A percentile compares a stretch with the other conserved stretches of the same genome.
Conservation (phyloP, 2,329 filamentous ascomycete genomes). For the Pyricularia pennisetigena region DNA sequence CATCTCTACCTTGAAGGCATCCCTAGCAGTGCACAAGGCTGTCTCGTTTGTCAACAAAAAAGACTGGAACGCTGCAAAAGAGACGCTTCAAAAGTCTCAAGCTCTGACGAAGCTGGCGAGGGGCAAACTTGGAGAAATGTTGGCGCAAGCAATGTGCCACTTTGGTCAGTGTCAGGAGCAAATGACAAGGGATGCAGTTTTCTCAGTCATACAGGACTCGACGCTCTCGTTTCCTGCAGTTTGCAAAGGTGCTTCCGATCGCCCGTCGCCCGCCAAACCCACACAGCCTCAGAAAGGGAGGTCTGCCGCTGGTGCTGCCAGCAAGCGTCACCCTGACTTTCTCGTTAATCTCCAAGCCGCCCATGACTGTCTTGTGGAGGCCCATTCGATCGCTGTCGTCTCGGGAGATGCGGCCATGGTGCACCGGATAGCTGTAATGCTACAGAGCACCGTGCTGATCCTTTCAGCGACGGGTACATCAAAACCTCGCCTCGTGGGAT, state of each 20-base stretch:
- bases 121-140: slow-evolving; percentile 38
- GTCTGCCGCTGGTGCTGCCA: slow-evolving; percentile 10
- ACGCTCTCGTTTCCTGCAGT: slow-evolving; percentile 80
- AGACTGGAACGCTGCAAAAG: slow-evolving; percentile 38
- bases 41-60: slow-evolving; percentile 35
- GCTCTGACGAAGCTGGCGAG: slow-evolving; percentile 12
- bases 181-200: slow-evolving; percentile 72
- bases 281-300: slow-evolving; percentile 22
- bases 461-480: slow-evolving; percentile 49
- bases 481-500: slow-evolving; percentile 32
- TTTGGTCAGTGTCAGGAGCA: slow-evolving; percentile 59
- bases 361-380: slow-evolving; percentile 54
- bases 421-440: slow-evolving; percentile 50
- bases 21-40: slow-evolving; percentile 31
- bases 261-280: slow-evolving; percentile 22
- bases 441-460: slow-evolving; percentile 56
- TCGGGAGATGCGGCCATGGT: slow-evolving; percentile 48
- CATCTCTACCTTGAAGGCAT: slow-evolving; percentile 26
- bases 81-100: slow-evolving; percentile 8
- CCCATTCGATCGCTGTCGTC: slow-evolving; percentile 46
- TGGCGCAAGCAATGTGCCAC: slow-evolving; percentile 58
- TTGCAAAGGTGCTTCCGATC: slow-evolving; percentile 27
- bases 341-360: slow-evolving; percentile 53
- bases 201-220: slow-evolving; percentile 85
- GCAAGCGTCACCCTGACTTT: slow-evolving; percentile 31